Evolutionary conservation across 257 asterid genomes (phyloP), one percentile per base, ranked within the genome.

Genomic region (Salvia splendens): DNA sequence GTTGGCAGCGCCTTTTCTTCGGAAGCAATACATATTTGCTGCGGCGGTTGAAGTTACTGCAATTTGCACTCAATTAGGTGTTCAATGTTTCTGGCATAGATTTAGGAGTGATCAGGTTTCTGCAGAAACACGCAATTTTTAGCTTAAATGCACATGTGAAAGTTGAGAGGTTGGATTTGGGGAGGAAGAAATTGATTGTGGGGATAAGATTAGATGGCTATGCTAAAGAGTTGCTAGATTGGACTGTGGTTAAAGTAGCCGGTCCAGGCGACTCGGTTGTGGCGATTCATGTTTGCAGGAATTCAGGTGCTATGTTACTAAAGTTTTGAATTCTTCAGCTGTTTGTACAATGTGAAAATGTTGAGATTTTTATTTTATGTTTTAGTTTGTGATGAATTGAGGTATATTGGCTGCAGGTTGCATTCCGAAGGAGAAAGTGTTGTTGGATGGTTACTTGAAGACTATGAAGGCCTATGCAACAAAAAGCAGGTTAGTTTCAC

Each of bases 231-330:
- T 73, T 94, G 78, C 74, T 94, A 52, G 92, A 91, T 74, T 91
- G 96, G 99, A 93, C 98, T 33, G 20, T 94, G 73, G 84, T 85
- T 59, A 94, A 88, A 79, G 94, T 87, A 20, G 96, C 96, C 40
- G 81, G 86, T 67, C 80, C 89, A 0, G 98, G 99, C 45, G 96
- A 91, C 69, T 70, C 65, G 11, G 93, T 94, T 3, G 72, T 85
- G 63, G 99, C 98, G 8, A 58, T 94, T 78, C 98, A 91, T 72
- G 88, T 94, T 71, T 86, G 95, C 82, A 69, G 83, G 72, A 83
- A 80, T 66, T 82, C 95, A 42, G 98, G 99, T 88, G 57, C 61
- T 65, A 8, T 69, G 69, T 65, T 17, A 20, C 64, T 58, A 8
- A 69, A 14, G 0, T 5, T 60, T 17, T 43, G 50, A 17, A 20